Conservation (phyloP, 768 basidiomycete species). For the Naganishia kalamii region DNA sequence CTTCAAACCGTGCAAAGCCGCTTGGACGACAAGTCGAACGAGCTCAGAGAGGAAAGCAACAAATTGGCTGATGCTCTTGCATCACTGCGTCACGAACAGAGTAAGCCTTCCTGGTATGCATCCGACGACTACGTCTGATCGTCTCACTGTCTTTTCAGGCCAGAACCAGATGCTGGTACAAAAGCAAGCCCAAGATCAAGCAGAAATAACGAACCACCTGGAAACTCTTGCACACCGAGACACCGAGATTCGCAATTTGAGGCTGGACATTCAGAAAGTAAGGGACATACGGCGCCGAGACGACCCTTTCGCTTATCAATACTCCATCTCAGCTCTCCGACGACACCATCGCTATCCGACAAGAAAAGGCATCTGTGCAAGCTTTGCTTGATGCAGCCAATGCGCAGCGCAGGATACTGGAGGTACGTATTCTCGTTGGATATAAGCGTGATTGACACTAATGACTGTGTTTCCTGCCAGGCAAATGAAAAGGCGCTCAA, state of each 20-base stretch:
- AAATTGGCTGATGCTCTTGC: slow-evolving; percentile 15
- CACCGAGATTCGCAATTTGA: slow-evolving; percentile 11
- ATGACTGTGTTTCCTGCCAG: background rate
- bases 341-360: slow-evolving; percentile 1
- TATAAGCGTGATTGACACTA: background rate
- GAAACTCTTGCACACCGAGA: slow-evolving; percentile 15
- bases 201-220: slow-evolving; percentile 13
- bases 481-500: slow-evolving; percentile 10
- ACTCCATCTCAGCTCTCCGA: background rate
- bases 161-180: slow-evolving; percentile 18
- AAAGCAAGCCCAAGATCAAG: slow-evolving; percentile 10
- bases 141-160: background rate
- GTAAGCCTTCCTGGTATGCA: background rate
- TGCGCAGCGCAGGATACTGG: slow-evolving; percentile 16
- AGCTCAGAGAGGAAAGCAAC: slow-evolving; percentile 8
- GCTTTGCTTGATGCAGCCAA: slow-evolving; percentile 9
- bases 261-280: slow-evolving; percentile 1
- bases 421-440: background rate
- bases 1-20: background rate
- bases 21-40: slow-evolving; percentile 17
- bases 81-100: slow-evolving; percentile 19
- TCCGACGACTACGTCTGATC: background rate
- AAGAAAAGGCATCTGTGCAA: slow-evolving; percentile 12
- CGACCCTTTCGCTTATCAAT: background rate
- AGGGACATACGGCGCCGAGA: background rate